These are phyloP conservation scores for Parastagonospora nodorum DNA, from an alignment of 2,329 filamentous ascomycete genomes.

Conservation along the genomic window DNA sequence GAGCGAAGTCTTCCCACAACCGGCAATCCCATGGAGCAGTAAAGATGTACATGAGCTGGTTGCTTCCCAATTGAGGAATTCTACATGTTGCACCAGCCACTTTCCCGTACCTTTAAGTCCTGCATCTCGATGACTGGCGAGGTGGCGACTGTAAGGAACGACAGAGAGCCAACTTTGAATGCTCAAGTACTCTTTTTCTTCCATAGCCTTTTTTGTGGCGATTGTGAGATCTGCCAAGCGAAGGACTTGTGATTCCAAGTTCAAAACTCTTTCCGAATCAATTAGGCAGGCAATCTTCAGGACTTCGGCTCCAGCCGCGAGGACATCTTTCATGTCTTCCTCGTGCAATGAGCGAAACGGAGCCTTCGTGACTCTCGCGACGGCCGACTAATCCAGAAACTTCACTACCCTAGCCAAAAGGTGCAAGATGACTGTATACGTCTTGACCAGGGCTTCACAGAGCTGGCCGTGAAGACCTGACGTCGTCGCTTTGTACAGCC, in stretches of 20 bases:
- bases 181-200: background rate
- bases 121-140: no score
- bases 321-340: background rate
- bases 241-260: background rate
- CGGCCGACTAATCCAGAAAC: background rate
- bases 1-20: background rate
- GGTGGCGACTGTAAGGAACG: background rate
- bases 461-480: background rate
- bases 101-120: background rate
- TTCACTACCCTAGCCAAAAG: background rate
- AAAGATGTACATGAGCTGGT: background rate
- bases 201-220: background rate
- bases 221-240: background rate
- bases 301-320: background rate
- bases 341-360: background rate
- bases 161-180: background rate
- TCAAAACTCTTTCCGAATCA: background rate
- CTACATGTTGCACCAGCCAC: background rate
- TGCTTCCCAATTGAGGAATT: background rate
- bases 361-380: background rate
- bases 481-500: background rate
- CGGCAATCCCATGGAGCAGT: background rate
- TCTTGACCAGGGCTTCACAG: background rate
- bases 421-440: background rate
- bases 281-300: background rate